These are phyloP conservation scores for Naumovozyma castellii DNA, from an alignment of 805 yeast species.

Conservation along the genomic window DNA sequence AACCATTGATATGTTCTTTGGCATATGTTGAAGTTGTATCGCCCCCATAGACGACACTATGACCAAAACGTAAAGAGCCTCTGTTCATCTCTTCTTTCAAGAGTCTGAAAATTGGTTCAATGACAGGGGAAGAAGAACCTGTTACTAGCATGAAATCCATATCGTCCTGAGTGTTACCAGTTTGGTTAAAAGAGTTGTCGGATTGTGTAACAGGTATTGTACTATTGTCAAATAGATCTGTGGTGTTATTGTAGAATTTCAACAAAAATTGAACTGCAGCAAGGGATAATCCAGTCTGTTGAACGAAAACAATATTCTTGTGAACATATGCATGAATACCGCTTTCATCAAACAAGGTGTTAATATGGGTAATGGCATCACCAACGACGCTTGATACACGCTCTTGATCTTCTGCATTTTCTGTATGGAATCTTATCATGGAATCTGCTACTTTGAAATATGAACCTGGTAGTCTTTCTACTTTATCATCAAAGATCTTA, in stretches of 20 bases:
- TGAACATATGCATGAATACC: constrained; percentile 72
- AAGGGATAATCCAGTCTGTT: constrained; percentile 49
- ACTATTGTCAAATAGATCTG: constrained; percentile 19
- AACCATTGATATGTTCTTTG: constrained; percentile 53
- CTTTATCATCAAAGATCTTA: constrained; percentile 30
- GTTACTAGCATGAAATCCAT: constrained; percentile 44
- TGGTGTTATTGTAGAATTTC: constrained; percentile 27
- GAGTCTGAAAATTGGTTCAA: constrained; percentile 55
- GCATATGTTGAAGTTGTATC: constrained; percentile 47
- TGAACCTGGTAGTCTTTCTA: constrained; percentile 75
- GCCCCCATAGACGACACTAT: constrained; percentile 51
- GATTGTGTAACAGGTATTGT: constrained; percentile 21
- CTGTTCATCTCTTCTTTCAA: constrained; percentile 36
- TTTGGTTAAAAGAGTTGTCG: constrained; percentile 2
- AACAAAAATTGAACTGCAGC: constrained; percentile 49
- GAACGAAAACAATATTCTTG: constrained; percentile 60
- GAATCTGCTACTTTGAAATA: constrained; percentile 66
- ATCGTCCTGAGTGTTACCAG: constrained; percentile 14
- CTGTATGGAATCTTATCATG: constrained; percentile 67
- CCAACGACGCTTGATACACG: constrained; percentile 66
- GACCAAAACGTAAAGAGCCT: constrained; percentile 35
- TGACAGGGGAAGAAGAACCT: constrained; percentile 60
- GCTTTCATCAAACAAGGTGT: constrained; percentile 55
- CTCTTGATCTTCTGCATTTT: constrained; percentile 51
- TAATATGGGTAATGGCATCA: constrained; percentile 75